phyloP scores from a whole-genome alignment of 2,329 filamentous ascomycete species.

The Colletotrichum spaethianum region DNA sequence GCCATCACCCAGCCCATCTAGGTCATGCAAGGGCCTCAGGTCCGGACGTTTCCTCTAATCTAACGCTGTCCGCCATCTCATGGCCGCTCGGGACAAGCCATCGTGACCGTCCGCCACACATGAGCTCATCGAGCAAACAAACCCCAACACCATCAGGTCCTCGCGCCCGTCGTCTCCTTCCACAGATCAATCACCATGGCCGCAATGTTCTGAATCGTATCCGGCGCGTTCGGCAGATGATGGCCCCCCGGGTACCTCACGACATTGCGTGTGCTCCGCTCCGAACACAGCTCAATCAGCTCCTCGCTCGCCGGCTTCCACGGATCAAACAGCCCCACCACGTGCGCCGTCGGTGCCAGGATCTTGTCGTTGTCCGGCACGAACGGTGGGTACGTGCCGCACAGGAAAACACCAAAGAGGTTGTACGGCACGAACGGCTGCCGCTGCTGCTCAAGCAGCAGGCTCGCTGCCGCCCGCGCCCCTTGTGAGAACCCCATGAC shows the following conservation, averaged over 20 bases:
- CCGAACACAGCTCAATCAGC: conserved; percentile 22
- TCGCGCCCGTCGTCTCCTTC: conserved; percentile 18
- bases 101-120: background rate
- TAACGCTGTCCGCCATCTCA: background rate
- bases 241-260: conserved; percentile 30
- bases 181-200: conserved; percentile 22
- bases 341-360: conserved; percentile 25
- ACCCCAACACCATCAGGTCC: background rate
- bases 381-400: conserved; percentile 36
- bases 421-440: conserved; percentile 21
- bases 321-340: conserved; percentile 32
- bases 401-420: conserved; percentile 33
- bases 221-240: conserved; percentile 30
- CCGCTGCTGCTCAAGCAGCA: conserved; percentile 37
- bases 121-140: background rate
- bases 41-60: too few relatives aligned
- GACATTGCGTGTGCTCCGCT: conserved; percentile 22
- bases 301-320: conserved; percentile 28
- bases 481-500: conserved; percentile 38
- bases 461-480: conserved; percentile 29
- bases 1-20: background rate
- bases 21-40: background rate
- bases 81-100: background rate
- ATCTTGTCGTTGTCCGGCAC: conserved; percentile 27
- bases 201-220: conserved; percentile 28